These are phyloP conservation scores for Hericium rajendrae DNA, from an alignment of 768 basidiomycete genomes.

Conservation along the genomic window DNA sequence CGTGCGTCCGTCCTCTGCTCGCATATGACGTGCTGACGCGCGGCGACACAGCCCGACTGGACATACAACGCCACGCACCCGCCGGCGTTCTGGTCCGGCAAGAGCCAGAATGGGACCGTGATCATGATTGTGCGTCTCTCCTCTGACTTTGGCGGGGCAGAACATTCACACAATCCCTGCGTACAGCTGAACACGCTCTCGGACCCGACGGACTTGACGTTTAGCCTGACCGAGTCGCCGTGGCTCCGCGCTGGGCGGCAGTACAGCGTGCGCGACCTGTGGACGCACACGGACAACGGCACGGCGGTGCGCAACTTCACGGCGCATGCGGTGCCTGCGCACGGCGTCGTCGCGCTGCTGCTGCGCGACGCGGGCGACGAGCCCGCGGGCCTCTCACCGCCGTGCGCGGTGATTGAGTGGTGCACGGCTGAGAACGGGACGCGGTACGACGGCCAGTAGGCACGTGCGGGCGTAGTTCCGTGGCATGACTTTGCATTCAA, in stretches of 20 bases:
- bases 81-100: slow-evolving; percentile 66
- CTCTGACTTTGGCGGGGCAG: neutral
- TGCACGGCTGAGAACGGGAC: slow-evolving; percentile 14
- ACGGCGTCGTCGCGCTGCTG: slow-evolving; percentile 16
- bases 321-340: slow-evolving; percentile 8
- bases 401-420: slow-evolving; percentile 9
- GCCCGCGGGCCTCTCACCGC: slow-evolving; percentile 10
- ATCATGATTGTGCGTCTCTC: slow-evolving; percentile 41
- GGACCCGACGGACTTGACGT: slow-evolving; percentile 10
- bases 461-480: too few relatives aligned
- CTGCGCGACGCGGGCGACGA: slow-evolving; percentile 15
- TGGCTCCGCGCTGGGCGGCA: slow-evolving; percentile 15
- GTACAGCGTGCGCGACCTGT: slow-evolving; percentile 16
- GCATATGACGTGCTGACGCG: neutral
- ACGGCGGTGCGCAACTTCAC: slow-evolving; percentile 14
- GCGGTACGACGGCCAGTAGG: neutral
- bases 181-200: slow-evolving; percentile 14
- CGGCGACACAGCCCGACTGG: slow-evolving; percentile 24
- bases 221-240: slow-evolving; percentile 17
- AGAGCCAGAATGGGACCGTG: slow-evolving; percentile 52
- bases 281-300: slow-evolving; percentile 17
- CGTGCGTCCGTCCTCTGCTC: slow-evolving; percentile 26
- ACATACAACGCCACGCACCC: slow-evolving; percentile 38
- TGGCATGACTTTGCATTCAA: too few relatives aligned
- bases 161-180: neutral